phyloP scores from a whole-genome alignment of 768 basidiomycete genomes.

The Suillus hirtellus region DNA sequence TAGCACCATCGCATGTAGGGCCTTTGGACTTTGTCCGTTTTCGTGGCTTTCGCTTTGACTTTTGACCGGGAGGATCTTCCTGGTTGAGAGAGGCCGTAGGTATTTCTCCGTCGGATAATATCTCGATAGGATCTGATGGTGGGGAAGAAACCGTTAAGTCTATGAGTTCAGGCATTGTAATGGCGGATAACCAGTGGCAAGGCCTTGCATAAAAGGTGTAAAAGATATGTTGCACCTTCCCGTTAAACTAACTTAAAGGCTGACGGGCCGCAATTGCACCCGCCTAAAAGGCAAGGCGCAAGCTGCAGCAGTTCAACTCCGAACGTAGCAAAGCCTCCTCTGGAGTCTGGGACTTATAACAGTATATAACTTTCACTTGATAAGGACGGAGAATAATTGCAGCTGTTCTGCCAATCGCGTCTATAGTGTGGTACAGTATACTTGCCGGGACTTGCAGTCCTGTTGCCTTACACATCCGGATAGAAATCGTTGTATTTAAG shows the following conservation, averaged over 20 bases:
- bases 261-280: not conserved
- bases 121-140: constrained; percentile 29
- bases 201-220: not conserved
- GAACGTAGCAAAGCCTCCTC: not conserved
- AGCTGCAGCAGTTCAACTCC: not conserved
- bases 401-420: not conserved
- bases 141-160: constrained; percentile 34
- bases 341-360: not conserved
- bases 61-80: constrained; percentile 16
- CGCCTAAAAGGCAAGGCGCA: not conserved
- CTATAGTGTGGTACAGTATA: not conserved
- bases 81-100: constrained; percentile 6
- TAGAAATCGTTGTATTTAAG: not conserved
- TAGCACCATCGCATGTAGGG: constrained; percentile 14
- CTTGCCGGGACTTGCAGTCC: not conserved
- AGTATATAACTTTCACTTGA: not conserved
- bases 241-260: not conserved
- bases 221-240: not conserved
- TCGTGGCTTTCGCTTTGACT: constrained; percentile 28
- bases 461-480: not conserved
- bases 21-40: constrained; percentile 27
- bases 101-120: constrained; percentile 28
- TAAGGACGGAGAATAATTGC: not conserved
- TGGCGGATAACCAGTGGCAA: not conserved
- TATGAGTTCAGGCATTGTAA: constrained; percentile 32